A percentile compares a stretch with the other conserved stretches of the same genome.
These are phyloP conservation scores for Colletotrichum sp. DNA, from an alignment of 2,329 filamentous ascomycete species.

Conservation along the genomic window DNA sequence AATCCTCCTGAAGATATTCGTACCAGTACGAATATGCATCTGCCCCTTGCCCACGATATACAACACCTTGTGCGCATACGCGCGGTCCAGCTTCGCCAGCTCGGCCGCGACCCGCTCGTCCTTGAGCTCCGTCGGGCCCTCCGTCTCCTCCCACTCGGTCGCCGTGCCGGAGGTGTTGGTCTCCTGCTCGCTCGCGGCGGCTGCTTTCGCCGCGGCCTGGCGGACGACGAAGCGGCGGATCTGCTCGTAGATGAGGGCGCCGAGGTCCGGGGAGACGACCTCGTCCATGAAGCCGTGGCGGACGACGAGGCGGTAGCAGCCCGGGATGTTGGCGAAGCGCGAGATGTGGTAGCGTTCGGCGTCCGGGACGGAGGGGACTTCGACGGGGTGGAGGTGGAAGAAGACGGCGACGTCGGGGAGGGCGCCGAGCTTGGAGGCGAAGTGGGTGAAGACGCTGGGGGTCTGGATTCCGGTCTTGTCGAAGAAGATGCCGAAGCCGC, in stretches of 20 bases:
- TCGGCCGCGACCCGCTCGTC: slow-evolving; percentile 36
- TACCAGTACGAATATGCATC: slow-evolving; percentile 51
- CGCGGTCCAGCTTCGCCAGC: slow-evolving; percentile 46
- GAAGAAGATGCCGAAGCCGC: slow-evolving; percentile 74
- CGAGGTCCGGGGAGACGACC: slow-evolving; percentile 69
- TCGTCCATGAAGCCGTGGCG: slow-evolving; percentile 77
- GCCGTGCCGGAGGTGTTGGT: not conserved
- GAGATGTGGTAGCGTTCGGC: slow-evolving; percentile 52
- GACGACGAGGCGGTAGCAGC: slow-evolving; percentile 71
- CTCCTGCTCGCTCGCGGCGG: slow-evolving; percentile 16
- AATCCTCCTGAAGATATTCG: slow-evolving; percentile 45
- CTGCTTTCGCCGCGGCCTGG: slow-evolving; percentile 26
- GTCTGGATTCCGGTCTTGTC: slow-evolving; percentile 73
- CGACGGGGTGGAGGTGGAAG: slow-evolving; percentile 72
- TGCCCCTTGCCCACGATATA: slow-evolving; percentile 68
- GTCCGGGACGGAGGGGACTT: slow-evolving; percentile 57
- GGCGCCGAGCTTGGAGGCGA: slow-evolving; percentile 72
- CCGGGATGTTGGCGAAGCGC: slow-evolving; percentile 51
- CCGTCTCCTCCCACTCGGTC: not conserved
- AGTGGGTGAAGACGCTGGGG: slow-evolving; percentile 73
- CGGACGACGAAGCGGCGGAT: slow-evolving; percentile 56
- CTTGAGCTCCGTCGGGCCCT: slow-evolving; percentile 23
- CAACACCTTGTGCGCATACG: slow-evolving; percentile 52
- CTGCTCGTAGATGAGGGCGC: slow-evolving; percentile 59
- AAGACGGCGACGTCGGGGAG: slow-evolving; percentile 73